These are phyloP conservation scores for Herpetospermum pedunculosum DNA, from an alignment of 306 rosid species.

Conservation along the genomic window DNA sequence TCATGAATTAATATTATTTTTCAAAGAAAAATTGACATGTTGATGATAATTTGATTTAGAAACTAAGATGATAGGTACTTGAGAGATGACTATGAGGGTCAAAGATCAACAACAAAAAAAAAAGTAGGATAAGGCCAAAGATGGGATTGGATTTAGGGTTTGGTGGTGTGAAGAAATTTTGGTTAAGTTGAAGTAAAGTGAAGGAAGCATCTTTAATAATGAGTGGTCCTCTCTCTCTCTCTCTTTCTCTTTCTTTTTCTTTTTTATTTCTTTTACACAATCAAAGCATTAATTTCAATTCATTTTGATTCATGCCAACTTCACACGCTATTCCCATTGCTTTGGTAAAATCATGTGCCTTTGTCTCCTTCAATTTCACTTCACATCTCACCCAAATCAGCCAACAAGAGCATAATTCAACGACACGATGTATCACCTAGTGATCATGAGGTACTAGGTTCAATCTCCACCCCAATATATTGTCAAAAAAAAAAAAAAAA, in stretches of 20 bases:
- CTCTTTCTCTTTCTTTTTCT: not conserved
- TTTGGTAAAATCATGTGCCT: conserved; percentile 2
- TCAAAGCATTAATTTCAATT: not conserved
- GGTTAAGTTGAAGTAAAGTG: conserved; percentile 4
- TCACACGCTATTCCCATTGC: conserved; percentile 7
- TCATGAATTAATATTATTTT: no score
- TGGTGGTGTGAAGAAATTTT: conserved; percentile 1
- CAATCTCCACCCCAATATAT: no score
- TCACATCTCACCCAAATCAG: not conserved
- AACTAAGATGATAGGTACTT: no score
- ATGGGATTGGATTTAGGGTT: not conserved
- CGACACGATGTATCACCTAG: no score
- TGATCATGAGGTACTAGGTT: no score
- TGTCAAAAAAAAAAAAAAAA: no score
- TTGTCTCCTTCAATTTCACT: not conserved
- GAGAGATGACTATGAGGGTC: not conserved
- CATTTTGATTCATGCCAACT: not conserved
- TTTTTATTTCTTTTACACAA: conserved; percentile 5
- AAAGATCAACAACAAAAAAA: not conserved
- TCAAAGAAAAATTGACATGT: no score
- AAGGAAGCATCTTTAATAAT: conserved; percentile 8
- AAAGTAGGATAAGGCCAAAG: not conserved
- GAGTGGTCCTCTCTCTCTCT: not conserved
- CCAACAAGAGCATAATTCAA: no score
- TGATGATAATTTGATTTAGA: no score